Base-by-base conservation (phyloP, 768 basidiomycete genomes). In the Gautieria morchelliformis region DNA sequence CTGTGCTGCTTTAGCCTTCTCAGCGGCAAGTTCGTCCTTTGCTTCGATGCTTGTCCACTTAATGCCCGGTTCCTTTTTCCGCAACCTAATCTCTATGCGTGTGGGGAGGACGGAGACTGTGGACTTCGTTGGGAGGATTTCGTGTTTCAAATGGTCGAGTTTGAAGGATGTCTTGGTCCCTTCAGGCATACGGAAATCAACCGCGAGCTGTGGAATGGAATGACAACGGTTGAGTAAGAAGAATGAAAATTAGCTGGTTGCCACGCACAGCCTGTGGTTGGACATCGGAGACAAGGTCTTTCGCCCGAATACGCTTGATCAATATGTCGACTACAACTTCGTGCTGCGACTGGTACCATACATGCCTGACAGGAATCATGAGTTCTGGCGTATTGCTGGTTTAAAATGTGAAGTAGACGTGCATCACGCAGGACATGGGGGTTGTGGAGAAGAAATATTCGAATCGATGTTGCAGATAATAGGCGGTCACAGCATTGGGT, bases 31-130 rank as follows among this genome's bases (percentile, higher is more conserved):
- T 39, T 57, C 56, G 37, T 57, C 56, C 45, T 57, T 57, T 6
- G 56, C 56, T 35, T 57, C 56, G n/a, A 57, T 57, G 35, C 56
- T 57, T 41, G 56, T 50, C 56, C 56, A 57, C 37, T 57, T 57
- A 4, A 57, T 57, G 22, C 56, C 56, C 19, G 56, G 56, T 15
- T 57, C 56, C 24, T 57, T 57, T 37, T 57, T 57, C 35, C 56
- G 45, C n/a, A 57, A 33, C 6, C 56, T 46, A 17, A 57, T 57
- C 37, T 57, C 56, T 14, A 57, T 57, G n/a, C 56, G 56, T 14
- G 56, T 57, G 4, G 56, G 56, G 15, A 57, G 32, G 44, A 57
- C 56, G 0, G 47, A 24, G 22, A 57, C 56, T 19, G 56, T 57
- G 24, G 56, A 57, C 37, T 57, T 57, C 46, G 45, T 19, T 2